phyloP scores from a whole-genome alignment of 192 early-diverging fungal genomes.

The Paraglomus brasilianum region DNA sequence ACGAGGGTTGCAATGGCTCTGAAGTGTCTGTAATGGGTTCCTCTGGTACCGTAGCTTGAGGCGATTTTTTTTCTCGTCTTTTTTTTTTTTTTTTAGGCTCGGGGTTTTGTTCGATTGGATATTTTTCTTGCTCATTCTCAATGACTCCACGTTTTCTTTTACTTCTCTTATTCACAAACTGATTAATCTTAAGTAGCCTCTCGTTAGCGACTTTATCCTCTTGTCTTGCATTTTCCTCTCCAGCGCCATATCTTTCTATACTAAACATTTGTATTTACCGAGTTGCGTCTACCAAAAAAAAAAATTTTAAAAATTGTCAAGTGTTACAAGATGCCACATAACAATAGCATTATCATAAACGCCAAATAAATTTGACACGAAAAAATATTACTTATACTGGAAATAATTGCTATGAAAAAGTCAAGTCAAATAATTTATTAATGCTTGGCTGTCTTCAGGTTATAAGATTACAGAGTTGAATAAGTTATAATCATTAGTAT shows the following conservation, averaged over 20 bases:
- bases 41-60: neutral
- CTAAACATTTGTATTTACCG: slow-evolving; percentile 2
- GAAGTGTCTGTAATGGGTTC: neutral
- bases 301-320: too few relatives aligned
- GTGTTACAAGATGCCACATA: too few relatives aligned
- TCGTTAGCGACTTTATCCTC: neutral
- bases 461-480: too few relatives aligned
- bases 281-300: too few relatives aligned
- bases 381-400: too few relatives aligned
- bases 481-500: too few relatives aligned
- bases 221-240: neutral
- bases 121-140: neutral
- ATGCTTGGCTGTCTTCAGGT: too few relatives aligned
- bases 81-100: neutral
- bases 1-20: neutral
- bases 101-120: neutral
- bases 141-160: neutral
- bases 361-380: too few relatives aligned
- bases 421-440: too few relatives aligned
- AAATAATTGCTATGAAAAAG: too few relatives aligned
- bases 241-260: slow-evolving; percentile 22
- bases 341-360: too few relatives aligned
- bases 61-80: neutral
- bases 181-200: slow-evolving; percentile 12
- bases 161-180: neutral